A percentile compares a stretch with the other conserved stretches of the same genome.
Conservation (phyloP, 805 yeast genomes). For the Yamadazyma scolyti region DNA sequence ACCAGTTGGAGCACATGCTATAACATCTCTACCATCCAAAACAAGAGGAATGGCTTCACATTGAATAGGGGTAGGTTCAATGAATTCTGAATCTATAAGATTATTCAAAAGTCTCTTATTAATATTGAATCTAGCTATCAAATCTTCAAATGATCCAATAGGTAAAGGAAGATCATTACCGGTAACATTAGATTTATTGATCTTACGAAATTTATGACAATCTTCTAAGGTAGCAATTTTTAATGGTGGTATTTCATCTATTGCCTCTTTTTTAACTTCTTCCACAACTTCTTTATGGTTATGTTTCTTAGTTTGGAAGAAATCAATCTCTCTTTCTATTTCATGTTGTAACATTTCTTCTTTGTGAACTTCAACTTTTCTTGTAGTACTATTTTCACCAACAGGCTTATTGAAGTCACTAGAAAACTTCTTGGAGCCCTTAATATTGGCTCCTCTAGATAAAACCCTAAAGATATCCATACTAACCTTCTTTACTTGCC, state of each 20-base stretch:
- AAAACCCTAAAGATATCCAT: conserved; percentile 91
- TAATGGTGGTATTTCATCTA: conserved; percentile 33
- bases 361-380: conserved; percentile 24
- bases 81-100: conserved; percentile 64
- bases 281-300: conserved; percentile 12
- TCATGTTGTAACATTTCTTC: conserved; percentile 42
- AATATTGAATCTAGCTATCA: conserved; percentile 63
- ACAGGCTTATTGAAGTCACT: conserved; percentile 38
- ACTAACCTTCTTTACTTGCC: no score
- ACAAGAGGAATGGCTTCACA: conserved; percentile 82
- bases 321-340: conserved; percentile 74
- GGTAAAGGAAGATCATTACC: conserved; percentile 92
- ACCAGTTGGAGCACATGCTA: conserved; percentile 98
- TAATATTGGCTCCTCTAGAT: conserved; percentile 79
- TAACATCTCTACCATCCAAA: conserved; percentile 65
- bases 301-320: conserved; percentile 62
- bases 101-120: conserved; percentile 58
- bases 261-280: conserved; percentile 18
- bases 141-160: conserved; percentile 82
- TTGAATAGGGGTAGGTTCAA: conserved; percentile 91
- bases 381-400: conserved; percentile 17
- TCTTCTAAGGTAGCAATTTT: conserved; percentile 53
- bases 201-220: conserved; percentile 57
- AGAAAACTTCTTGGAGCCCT: conserved; percentile 47
- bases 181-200: conserved; percentile 62